Evolutionary conservation across 1,284 basidiomycete species (phyloP), one percentile per base, ranked within the genome.

Genomic region (Lentinus polychrous): DNA sequence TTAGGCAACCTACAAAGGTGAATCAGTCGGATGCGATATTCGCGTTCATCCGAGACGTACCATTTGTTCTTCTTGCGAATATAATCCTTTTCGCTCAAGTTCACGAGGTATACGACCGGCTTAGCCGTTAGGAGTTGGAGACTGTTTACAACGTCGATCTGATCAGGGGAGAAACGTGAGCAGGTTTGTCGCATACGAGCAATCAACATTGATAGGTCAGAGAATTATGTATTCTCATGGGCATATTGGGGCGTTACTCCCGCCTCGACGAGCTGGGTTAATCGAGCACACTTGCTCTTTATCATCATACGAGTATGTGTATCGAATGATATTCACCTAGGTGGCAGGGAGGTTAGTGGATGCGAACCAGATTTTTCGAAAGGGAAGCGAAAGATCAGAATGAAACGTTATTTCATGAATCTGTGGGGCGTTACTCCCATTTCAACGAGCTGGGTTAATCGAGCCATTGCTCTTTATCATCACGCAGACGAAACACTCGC

Each of bases 1-100:
- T 97, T 97, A 20, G 94, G 79, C 23, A 99, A 73, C 87, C 86
- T 88, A 52, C 18, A 24, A 31, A 3, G 22, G n/a, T 31, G 34
- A 14, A 31, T 8, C 53, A 12, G n/a, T 49, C 31, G 54, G 23
- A 12, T 42, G 35, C 12, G 44, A 8, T 33, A 37, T 15, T n/a
- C n/a, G n/a, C n/a, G 37, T 11, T 20, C 12, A 27, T n/a, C 0
- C 10, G 22, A 35, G n/a, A 57, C 66, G 20, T 49, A 85, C 94
- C 95, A 99, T 76, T 98, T 99, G 78, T 98, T 99, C 85, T 98
- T 99, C 74, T 96, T 97, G 53, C 96, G 84, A 51, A 92, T 73
- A 63, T 92, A 99, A 69, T 99, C 96, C 57, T 81, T 82, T 69
- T 99, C 95, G 53, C 91, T 94, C 46, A 99, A 73, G 72, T 99